Base-by-base conservation (phyloP, 2,329 filamentous ascomycete species). In the Bertia moriformis region DNA sequence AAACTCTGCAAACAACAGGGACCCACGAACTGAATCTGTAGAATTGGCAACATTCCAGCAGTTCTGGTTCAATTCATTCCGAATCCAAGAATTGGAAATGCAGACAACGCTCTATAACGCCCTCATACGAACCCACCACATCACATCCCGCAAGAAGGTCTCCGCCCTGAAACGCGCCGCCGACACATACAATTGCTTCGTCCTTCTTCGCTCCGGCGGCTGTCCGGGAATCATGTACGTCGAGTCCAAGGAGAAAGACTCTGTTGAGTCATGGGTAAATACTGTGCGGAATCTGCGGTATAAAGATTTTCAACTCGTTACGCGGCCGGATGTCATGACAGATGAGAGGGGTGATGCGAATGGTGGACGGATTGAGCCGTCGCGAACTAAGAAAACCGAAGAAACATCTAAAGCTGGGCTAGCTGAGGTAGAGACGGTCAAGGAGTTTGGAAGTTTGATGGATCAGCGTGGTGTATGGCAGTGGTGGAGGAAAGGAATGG, bases 201-300 rank as follows among this genome's bases (percentile, higher is more conserved):
- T 80, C 1, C 60, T 87, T 3, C 61, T 85, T 1, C 71, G 81
- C 18, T 76, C 69, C 44, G 80, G 82, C 10, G 73, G 76, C 2
- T 70, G 69, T 18, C 83, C 83, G 0, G 83, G 83, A 2, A 76
- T 88, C 46, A 87, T 88, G 82, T 84, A 86, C 51, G 81, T 78
- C 38, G 78, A 84, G 51, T 72, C 74, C 1, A 45, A 46, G 3
- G 59, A 66, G n/a, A 66, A 71, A 46, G 48, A 50, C 1, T 62
- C 63, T 1, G 70, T 85, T 3, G 63, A 62, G 41, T 61, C 64
- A 13, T 86, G 81, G 81, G 75, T 85, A 3, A 62, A 61, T 10
- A 60, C 62, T 1, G 79, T 85, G 2, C 71, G 81, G 41, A 66
- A 66, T 18, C 56, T 85, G 32, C 65, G 77, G 4, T 85, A 85